Percentiles rank a stretch among this genome's conserved stretches.
Evolutionary conservation across 306 rosid genomes (phyloP).

Genomic region (Trifolium repens): DNA sequence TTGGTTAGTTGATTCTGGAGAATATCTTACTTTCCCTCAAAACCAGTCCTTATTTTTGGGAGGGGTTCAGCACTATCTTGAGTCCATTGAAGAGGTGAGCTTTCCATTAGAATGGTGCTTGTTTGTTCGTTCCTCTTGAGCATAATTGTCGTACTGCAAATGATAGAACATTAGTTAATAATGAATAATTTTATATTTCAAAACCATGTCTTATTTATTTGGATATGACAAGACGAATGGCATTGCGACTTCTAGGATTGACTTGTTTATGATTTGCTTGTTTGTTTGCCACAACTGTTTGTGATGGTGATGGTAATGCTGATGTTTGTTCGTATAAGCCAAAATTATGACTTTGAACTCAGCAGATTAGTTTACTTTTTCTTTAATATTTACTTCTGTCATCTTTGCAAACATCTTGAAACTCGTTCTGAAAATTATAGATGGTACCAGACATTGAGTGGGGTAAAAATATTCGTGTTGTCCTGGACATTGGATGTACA

Average conservation of each 20-base stretch:
- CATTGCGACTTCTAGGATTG: slow-evolving; percentile 18
- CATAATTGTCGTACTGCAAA: not conserved
- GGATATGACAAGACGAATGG: not conserved
- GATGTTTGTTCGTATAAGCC: too few species aligned
- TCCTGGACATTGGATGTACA: slow-evolving; percentile 81
- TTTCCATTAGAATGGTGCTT: slow-evolving; percentile 39
- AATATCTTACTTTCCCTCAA: slow-evolving; percentile 82
- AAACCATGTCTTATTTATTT: not conserved
- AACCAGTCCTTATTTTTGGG: slow-evolving; percentile 79
- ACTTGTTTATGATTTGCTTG: slow-evolving; percentile 7
- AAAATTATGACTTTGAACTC: not conserved
- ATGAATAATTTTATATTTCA: not conserved
- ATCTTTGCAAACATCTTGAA: slow-evolving; percentile 37
- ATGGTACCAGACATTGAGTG: slow-evolving; percentile 98
- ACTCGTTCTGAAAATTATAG: slow-evolving; percentile 54
- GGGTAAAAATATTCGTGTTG: slow-evolving; percentile 89
- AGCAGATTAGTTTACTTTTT: not conserved
- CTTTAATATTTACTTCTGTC: slow-evolving; percentile 24
- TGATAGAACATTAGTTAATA: not conserved
- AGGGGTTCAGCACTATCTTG: slow-evolving; percentile 88
- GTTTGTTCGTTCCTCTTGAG: slow-evolving; percentile 18
- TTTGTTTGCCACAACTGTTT: slow-evolving; percentile 16
- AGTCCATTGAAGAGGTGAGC: slow-evolving; percentile 88
- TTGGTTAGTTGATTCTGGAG: slow-evolving; percentile 81
- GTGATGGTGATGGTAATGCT: too few species aligned